Percentiles rank a stretch among this genome's conserved stretches.
Evolutionary conservation across 2,329 filamentous ascomycete genomes (phyloP).

Genomic region (Microthyrium microscopicum): DNA sequence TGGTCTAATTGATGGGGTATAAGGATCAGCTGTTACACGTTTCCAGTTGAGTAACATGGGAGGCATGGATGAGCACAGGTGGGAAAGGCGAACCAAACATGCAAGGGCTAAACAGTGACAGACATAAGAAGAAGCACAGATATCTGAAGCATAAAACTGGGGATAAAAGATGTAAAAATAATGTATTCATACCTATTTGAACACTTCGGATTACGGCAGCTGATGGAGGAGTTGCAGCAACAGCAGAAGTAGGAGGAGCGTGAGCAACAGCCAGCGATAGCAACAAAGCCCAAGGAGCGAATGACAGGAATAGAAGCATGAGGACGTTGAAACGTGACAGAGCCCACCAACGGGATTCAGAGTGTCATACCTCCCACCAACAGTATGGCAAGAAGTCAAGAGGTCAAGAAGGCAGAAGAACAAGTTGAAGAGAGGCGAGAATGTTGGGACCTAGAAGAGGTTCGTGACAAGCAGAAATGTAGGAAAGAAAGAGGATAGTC

Average conservation of each 20-base stretch:
- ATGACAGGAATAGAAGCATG: conserved; percentile 2
- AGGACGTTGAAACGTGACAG: no score
- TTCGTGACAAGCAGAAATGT: no score
- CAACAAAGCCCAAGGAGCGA: conserved; percentile 4
- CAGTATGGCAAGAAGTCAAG: no score
- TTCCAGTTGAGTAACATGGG: neutral
- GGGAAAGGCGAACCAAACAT: no score
- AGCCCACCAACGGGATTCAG: no score
- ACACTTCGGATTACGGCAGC: conserved; percentile 1
- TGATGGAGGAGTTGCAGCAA: neutral
- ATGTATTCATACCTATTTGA: conserved; percentile 5
- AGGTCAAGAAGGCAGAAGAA: no score
- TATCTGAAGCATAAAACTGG: neutral
- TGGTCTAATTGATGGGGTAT: conserved; percentile 3
- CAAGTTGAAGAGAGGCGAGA: no score
- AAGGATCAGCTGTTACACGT: neutral
- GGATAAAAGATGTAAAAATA: neutral
- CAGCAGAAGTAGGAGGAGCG: conserved; percentile 2
- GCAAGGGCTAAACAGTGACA: no score
- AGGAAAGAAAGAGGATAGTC: no score
- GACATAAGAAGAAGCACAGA: no score
- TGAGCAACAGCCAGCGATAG: conserved; percentile 1
- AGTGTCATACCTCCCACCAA: no score
- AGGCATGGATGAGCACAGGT: neutral
- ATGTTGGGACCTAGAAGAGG: no score